Percentiles rank a stretch among this genome's conserved stretches.
Evolutionary conservation across 345 rosid genomes (phyloP).

Genomic region (Kernera saxatilis): DNA sequence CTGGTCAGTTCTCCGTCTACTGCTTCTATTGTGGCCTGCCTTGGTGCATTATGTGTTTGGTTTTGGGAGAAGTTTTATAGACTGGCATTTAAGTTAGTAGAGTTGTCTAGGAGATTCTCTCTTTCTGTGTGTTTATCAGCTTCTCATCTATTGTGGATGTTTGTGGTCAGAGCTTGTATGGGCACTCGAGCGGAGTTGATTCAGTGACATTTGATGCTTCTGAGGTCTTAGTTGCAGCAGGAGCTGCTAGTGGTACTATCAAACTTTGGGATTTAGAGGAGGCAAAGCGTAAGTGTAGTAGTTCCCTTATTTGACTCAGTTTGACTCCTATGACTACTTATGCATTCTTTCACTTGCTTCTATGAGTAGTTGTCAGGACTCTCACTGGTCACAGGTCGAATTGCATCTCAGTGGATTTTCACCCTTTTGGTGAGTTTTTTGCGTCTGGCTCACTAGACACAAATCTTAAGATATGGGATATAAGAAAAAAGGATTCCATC

Average conservation of each 20-base stretch:
- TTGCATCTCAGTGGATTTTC: conserved; percentile 94
- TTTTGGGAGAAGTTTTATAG: background rate
- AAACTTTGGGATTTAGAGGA: conserved; percentile 99
- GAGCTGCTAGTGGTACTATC: conserved; percentile 95
- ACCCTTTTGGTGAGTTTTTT: conserved; percentile 98
- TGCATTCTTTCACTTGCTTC: conserved; percentile 1
- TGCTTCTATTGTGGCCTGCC: conserved; percentile 7
- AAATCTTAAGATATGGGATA: conserved; percentile 98
- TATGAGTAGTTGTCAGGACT: conserved; percentile 78
- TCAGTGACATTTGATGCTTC: conserved; percentile 96
- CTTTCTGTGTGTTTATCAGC: background rate
- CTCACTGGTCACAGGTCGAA: conserved; percentile 96
- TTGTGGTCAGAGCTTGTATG: conserved; percentile 78
- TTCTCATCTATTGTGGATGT: conserved; percentile 9
- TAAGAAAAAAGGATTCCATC: conserved; percentile 92
- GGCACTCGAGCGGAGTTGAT: conserved; percentile 94
- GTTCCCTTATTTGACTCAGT: background rate
- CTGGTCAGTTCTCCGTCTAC: conserved; percentile 63
- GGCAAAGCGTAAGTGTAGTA: conserved; percentile 78
- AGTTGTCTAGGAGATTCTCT: background rate
- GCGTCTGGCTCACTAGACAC: conserved; percentile 99
- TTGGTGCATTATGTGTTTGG: background rate
- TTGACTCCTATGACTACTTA: background rate
- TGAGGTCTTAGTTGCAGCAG: conserved; percentile 91
- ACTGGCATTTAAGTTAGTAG: background rate